Percentiles rank a stretch among this genome's conserved stretches.
Conservation (phyloP, 176 grass and related monocot species). For the Otatea glauca region DNA sequence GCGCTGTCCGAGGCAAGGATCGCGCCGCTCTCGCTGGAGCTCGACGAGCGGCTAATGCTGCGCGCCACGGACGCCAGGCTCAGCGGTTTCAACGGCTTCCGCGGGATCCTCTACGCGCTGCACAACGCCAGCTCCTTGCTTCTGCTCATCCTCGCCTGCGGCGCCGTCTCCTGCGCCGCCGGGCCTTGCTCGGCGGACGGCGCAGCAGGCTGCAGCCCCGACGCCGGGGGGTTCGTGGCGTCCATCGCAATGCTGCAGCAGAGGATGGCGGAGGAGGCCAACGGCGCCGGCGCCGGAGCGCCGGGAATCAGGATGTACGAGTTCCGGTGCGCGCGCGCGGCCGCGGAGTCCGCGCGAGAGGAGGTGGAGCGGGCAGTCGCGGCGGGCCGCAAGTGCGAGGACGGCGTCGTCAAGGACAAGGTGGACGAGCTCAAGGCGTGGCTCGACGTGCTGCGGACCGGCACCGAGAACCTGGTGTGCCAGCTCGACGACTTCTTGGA, state of each 20-base stretch:
- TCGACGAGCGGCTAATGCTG: constrained; percentile 58
- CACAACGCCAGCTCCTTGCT: constrained; percentile 88
- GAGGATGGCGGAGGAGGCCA: constrained; percentile 62
- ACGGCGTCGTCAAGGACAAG: constrained; percentile 59
- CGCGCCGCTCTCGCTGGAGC: constrained; percentile 70
- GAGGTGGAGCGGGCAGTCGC: constrained; percentile 64
- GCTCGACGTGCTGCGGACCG: constrained; percentile 74
- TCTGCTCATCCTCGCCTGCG: constrained; percentile 68
- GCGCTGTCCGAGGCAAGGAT: constrained; percentile 62
- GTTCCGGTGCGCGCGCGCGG: constrained; percentile 61
- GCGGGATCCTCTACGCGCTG: constrained; percentile 76
- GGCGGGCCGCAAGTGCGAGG: constrained; percentile 40
- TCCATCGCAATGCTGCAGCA: constrained; percentile 81
- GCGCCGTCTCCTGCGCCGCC: constrained; percentile 48
- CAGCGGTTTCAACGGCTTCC: constrained; percentile 89
- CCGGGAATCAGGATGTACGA: constrained; percentile 68
- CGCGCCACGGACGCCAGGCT: constrained; percentile 62
- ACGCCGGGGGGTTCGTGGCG: constrained; percentile 54
- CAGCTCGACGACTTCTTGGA: constrained; percentile 98
- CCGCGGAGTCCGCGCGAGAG: constrained; percentile 66
- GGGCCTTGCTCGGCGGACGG: constrained; percentile 5
- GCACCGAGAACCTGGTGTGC: constrained; percentile 82
- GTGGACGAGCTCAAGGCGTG: constrained; percentile 77
- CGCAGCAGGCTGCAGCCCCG: not conserved
- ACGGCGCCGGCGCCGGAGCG: not conserved